These are phyloP conservation scores for Aspergillus baeticus DNA, from an alignment of 495 filamentous ascomycete species.

Conservation along the genomic window DNA sequence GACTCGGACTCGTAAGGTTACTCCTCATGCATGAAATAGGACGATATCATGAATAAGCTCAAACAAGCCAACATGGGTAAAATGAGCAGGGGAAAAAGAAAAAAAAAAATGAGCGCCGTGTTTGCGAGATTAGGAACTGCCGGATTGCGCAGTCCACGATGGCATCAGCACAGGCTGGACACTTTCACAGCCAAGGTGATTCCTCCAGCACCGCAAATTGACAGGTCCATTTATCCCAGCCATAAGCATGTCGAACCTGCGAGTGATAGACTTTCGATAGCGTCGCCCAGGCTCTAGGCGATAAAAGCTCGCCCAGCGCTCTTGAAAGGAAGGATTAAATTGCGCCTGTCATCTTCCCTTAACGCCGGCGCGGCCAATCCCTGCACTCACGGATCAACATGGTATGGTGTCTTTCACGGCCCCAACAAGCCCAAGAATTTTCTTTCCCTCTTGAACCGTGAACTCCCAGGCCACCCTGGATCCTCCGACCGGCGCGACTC, in stretches of 20 bases:
- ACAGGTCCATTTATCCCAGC: constrained; percentile 3
- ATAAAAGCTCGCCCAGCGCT: constrained; percentile 7
- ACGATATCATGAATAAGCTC: background rate
- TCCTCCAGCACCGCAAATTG: background rate
- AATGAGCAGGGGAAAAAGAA: background rate
- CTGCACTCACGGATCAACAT: constrained; percentile 7
- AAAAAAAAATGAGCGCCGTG: background rate
- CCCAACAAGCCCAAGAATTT: constrained; percentile 8
- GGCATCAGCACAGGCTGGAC: background rate
- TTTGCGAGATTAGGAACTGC: background rate
- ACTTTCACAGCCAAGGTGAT: background rate
- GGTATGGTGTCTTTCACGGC: constrained; percentile 2
- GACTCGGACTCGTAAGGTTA: background rate
- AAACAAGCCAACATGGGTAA: background rate
- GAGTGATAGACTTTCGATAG: background rate
- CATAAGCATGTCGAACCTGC: background rate
- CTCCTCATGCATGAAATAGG: constrained; percentile 10
- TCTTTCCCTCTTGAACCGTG: background rate
- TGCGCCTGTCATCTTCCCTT: constrained; percentile 4
- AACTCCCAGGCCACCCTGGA: background rate
- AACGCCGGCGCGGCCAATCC: constrained; percentile 10
- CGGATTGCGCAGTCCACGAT: background rate
- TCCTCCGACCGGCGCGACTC: background rate
- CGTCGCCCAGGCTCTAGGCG: background rate
- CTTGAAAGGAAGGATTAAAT: constrained; percentile 5